These are phyloP conservation scores for Coemansia brasiliensis DNA, from an alignment of 192 early-diverging fungal genomes.

Conservation along the genomic window DNA sequence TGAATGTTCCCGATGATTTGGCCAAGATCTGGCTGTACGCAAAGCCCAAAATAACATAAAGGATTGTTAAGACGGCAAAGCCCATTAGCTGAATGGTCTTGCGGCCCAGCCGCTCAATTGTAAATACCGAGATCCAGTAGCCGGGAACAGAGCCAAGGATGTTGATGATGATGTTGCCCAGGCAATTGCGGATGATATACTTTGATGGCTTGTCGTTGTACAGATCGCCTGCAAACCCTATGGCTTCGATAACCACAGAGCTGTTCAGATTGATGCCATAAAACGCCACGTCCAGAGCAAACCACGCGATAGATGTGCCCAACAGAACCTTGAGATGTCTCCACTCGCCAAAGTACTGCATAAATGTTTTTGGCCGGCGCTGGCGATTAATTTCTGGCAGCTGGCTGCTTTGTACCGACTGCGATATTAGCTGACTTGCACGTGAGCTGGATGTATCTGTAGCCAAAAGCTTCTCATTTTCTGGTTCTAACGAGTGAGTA, in stretches of 20 bases:
- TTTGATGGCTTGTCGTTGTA: conserved; percentile 20
- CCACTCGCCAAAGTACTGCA: conserved; percentile 45
- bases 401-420: neutral
- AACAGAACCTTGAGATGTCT: conserved; percentile 77
- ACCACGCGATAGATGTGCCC: conserved; percentile 76
- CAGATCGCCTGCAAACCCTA: conserved; percentile 62
- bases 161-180: conserved; percentile 92
- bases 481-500: conserved; percentile 38
- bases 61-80: conserved; percentile 73
- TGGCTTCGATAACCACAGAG: conserved; percentile 68
- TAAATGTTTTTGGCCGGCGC: conserved; percentile 57
- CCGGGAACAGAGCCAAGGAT: conserved; percentile 86
- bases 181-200: conserved; percentile 63
- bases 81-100: conserved; percentile 93
- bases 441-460: conserved; percentile 17
- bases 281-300: conserved; percentile 76
- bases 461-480: conserved; percentile 32
- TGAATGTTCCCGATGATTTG: conserved; percentile 59
- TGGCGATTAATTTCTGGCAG: neutral
- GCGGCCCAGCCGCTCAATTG: conserved; percentile 86
- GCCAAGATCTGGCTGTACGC: conserved; percentile 66
- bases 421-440: neutral
- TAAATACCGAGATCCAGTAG: conserved; percentile 92
- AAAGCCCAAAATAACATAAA: conserved; percentile 75
- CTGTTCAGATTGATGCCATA: conserved; percentile 84